Evolutionary conservation across 768 basidiomycete genomes (phyloP), one percentile per base, ranked within the genome.

Genomic region (Leccinum aurantiacum): DNA sequence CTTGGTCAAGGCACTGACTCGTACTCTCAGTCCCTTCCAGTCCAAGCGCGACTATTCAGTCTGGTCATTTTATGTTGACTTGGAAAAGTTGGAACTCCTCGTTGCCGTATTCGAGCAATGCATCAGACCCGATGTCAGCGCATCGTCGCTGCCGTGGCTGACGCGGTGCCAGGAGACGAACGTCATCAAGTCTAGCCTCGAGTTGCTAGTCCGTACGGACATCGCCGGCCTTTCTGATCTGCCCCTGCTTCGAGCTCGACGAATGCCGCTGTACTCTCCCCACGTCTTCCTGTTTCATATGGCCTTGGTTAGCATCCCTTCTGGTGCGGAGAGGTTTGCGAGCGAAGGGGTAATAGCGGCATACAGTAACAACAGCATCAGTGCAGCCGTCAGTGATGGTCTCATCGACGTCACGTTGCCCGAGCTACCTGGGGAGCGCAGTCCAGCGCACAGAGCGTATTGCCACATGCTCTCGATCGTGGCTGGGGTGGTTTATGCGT

Each of bases 211-310:
- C 29, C 82, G 83, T 58, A 82, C 84, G 31, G 89, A 93, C 65
- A 75, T 94, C 5, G 82, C 82, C 33, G 91, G 91, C 14, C 70
- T 87, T 14, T 85, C 88, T 13, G 87, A 91, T 63, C 71, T 90
- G 1, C 77, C 84, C 2, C 74, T 88, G 11, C 80, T 91, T 17
- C 77, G 88, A 22, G 68, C 82, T 1, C 83, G 84, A 49, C 87
- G 86, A 57, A 80, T 84, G 68, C 83, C 90, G 13, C 74, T 90
- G 27, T 93, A 93, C 67, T 80, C 89, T 0, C 85, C 89, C 0
- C 89, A 91, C 65, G 78, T 96, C 58, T 83, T 97, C 56, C 77
- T 88, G 31, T 91, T 97, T 77, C 93, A 96, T 68, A 89, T 94
- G 79, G 84, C 91, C 1, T 75, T 97, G 19, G 91, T 90, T 15